These are phyloP conservation scores for Pichia sp. DNA, from an alignment of 1,139 yeast species.

Conservation along the genomic window DNA sequence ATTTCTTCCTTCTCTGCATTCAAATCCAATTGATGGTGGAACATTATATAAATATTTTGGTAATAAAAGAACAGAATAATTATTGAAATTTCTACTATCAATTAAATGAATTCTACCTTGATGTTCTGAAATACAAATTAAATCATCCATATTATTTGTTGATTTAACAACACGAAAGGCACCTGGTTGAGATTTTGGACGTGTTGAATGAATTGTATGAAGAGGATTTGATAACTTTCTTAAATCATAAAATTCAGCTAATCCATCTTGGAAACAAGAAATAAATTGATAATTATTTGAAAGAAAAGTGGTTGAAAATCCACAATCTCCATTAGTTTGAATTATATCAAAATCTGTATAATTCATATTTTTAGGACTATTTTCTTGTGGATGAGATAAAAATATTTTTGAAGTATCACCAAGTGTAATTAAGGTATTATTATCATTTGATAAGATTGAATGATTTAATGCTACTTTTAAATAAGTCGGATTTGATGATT, in stretches of 20 bases:
- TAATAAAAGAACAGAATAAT: slow-evolving; percentile 69
- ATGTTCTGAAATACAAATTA: slow-evolving; percentile 74
- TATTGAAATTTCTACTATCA: slow-evolving; percentile 64
- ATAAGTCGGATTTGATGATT: slow-evolving; percentile 22
- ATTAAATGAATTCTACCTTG: slow-evolving; percentile 79
- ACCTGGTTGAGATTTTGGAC: slow-evolving; percentile 43
- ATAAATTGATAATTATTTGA: slow-evolving; percentile 69
- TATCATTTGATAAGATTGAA: slow-evolving; percentile 55
- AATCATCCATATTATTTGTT: slow-evolving; percentile 66
- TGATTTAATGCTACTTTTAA: slow-evolving; percentile 52
- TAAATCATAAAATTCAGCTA: slow-evolving; percentile 68
- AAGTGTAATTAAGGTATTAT: slow-evolving; percentile 46
- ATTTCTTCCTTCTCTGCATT: too few relatives aligned
- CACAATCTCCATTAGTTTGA: slow-evolving; percentile 63
- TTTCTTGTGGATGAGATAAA: slow-evolving; percentile 40
- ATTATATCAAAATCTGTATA: slow-evolving; percentile 30
- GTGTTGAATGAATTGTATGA: slow-evolving; percentile 52
- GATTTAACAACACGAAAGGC: slow-evolving; percentile 64
- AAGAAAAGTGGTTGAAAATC: slow-evolving; percentile 78
- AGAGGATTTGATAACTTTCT: slow-evolving; percentile 52
- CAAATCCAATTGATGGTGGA: slow-evolving; percentile 9
- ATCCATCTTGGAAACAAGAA: slow-evolving; percentile 80
- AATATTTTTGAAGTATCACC: slow-evolving; percentile 55
- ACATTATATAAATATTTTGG: slow-evolving; percentile 31
- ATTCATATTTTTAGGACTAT: slow-evolving; percentile 20